Conservation (phyloP, 305 asterid species). For the Ajuga reptans region DNA sequence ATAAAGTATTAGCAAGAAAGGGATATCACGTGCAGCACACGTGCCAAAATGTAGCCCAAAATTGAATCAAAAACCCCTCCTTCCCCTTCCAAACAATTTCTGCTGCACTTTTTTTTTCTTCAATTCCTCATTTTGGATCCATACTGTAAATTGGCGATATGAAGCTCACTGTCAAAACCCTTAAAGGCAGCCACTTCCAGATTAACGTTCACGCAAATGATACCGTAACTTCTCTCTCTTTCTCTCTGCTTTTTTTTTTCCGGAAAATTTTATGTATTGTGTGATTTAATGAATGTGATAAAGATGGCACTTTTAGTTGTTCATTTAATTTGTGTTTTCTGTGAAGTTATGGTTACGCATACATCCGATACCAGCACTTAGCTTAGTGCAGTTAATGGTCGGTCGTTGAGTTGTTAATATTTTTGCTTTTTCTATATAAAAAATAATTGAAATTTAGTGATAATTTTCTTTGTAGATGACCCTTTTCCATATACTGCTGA, state of each 20-base stretch:
- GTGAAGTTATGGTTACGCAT: background rate
- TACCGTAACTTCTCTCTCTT: conserved; percentile 43
- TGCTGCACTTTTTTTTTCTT: conserved; percentile 14
- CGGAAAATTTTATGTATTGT: background rate
- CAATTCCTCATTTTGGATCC: conserved; percentile 21
- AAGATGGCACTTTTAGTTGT: background rate
- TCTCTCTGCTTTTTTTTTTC: background rate
- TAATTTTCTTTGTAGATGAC: background rate
- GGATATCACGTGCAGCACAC: conserved; percentile 20
- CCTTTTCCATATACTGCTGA: background rate
- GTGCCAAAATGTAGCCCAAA: conserved; percentile 14
- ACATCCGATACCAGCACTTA: conserved; percentile 6
- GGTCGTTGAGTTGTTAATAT: background rate
- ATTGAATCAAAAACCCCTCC: conserved; percentile 20
- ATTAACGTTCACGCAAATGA: conserved; percentile 73
- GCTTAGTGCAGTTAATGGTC: background rate
- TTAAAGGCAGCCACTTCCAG: conserved; percentile 89
- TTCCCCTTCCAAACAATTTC: conserved; percentile 2
- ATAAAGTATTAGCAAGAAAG: background rate
- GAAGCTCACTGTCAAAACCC: conserved; percentile 97
- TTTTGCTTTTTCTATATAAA: background rate
- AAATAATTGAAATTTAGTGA: background rate
- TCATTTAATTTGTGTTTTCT: background rate
- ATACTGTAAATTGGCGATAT: conserved; percentile 21
- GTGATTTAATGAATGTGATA: background rate